Base-by-base conservation (phyloP, 176 grass and related monocot species). In the Typha latifolia region DNA sequence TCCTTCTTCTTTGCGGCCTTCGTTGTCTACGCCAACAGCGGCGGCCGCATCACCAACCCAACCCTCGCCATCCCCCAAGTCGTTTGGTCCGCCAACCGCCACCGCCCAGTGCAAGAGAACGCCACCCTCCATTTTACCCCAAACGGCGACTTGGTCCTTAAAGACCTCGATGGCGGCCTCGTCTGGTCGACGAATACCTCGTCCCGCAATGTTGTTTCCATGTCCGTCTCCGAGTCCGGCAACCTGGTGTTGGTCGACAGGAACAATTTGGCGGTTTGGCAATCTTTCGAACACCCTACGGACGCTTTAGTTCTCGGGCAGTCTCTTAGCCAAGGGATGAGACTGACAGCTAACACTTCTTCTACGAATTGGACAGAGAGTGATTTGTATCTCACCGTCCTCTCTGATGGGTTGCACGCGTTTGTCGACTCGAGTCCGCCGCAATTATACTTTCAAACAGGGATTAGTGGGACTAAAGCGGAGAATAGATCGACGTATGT, bases 221-320 rank as follows among this genome's bases (percentile, higher is more conserved):
- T 82, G 48, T 16, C 0, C 20, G 57, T 82, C 68, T 71, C 71
- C 7, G 79, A 74, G 57, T 14, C 49, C 9, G 84, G 79, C 56
- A 82, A 82, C 24, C 24, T 87, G 29, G 84, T 86, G 49, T 3
- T 86, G 14, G 71, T 79, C 66, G 75, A 76, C 49, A 47, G 6
- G 5, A 69, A 73, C 21, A 81, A 81, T 5, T n/a, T 2, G 2
- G 69, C 73, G 19, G 76, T 86, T 12, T 82, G 84, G 84, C 84
- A 86, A 64, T 86, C 84, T 5, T 82, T 82, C 51, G 70, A 67
- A 1, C 79, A 86, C 14, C 84, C 74, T 3, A 86, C 84, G 10
- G 51, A 86, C 64, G 37, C 48, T 3, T 23, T 87, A 19, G 6
- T 87, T 49, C 26, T 66, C 21, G 80, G 74, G 16, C 80, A 87